Evolutionary conservation across 1,284 basidiomycete genomes (phyloP).

Genomic region (Microbotryum saponariae): DNA sequence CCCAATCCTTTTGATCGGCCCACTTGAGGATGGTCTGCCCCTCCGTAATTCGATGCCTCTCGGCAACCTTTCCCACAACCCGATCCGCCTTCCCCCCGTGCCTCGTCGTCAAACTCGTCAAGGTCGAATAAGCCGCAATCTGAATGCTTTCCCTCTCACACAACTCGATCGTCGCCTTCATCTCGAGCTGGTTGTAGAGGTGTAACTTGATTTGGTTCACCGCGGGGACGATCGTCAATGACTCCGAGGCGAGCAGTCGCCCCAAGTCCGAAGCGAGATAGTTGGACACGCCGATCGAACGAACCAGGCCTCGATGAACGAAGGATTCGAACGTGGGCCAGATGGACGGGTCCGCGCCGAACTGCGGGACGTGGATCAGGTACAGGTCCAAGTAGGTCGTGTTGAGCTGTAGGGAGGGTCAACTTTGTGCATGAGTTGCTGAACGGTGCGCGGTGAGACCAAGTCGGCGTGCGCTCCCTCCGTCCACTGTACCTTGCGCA

Average conservation of each 20-base stretch:
- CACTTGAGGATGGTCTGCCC: slow-evolving; percentile 20
- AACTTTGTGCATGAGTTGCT: no score
- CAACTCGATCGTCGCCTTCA: slow-evolving; percentile 15
- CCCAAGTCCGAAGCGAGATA: slow-evolving; percentile 16
- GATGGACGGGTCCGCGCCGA: slow-evolving; percentile 2
- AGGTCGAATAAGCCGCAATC: slow-evolving; percentile 25
- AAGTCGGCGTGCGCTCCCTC: no score
- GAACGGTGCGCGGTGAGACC: no score
- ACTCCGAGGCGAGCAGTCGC: slow-evolving; percentile 12
- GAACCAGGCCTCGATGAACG: slow-evolving; percentile 11
- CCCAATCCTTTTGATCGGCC: slow-evolving; percentile 21
- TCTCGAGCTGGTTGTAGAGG: slow-evolving; percentile 27
- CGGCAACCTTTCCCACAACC: slow-evolving; percentile 7
- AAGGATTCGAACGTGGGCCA: slow-evolving; percentile 21
- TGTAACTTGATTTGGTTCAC: slow-evolving; percentile 31
- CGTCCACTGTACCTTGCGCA: slow-evolving; percentile 1
- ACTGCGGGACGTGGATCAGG: slow-evolving; percentile 16
- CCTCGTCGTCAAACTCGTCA: slow-evolving; percentile 13
- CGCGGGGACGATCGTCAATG: slow-evolving; percentile 11
- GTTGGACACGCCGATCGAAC: slow-evolving; percentile 27
- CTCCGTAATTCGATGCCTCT: slow-evolving; percentile 3
- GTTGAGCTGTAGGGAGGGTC: not conserved
- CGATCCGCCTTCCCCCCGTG: slow-evolving; percentile 16
- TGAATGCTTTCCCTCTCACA: slow-evolving; percentile 20
- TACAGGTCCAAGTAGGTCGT: slow-evolving; percentile 16